A percentile compares a stretch with the other conserved stretches of the same genome.
phyloP scores from a whole-genome alignment of 2,329 filamentous ascomycete genomes.

The Pseudopithomyces maydicus region DNA sequence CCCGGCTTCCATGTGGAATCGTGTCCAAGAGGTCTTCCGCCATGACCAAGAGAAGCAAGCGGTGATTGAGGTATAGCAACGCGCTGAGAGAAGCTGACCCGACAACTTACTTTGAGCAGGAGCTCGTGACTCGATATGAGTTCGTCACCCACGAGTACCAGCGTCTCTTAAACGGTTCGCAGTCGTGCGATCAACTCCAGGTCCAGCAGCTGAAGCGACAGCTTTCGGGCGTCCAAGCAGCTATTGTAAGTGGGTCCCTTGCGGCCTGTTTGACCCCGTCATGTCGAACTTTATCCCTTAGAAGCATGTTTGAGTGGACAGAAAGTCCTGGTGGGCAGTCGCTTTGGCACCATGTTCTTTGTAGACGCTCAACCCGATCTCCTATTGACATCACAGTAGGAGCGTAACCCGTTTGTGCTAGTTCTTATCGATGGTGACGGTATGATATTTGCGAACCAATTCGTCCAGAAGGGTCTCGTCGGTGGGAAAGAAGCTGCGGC shows the following conservation, averaged over 20 bases:
- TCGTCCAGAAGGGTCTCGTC: slow-evolving; percentile 55
- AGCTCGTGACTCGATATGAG: slow-evolving; percentile 49
- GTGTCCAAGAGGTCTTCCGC: slow-evolving; percentile 36
- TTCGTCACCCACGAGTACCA: slow-evolving; percentile 40
- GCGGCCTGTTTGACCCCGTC: neutral
- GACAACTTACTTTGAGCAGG: slow-evolving; percentile 29
- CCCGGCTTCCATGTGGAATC: slow-evolving; percentile 28
- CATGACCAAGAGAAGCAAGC: slow-evolving; percentile 37
- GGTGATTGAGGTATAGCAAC: slow-evolving; percentile 35
- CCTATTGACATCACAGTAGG: slow-evolving; percentile 34
- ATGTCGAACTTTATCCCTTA: neutral
- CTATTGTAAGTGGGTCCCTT: slow-evolving; percentile 26
- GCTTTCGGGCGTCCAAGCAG: slow-evolving; percentile 19
- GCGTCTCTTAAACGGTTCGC: slow-evolving; percentile 8
- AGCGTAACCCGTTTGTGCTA: slow-evolving; percentile 59
- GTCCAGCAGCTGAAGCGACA: slow-evolving; percentile 27
- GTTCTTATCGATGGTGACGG: slow-evolving; percentile 62
- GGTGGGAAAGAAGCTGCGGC: slow-evolving; percentile 61
- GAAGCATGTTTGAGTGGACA: no score
- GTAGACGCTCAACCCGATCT: no score
- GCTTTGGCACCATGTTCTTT: no score
- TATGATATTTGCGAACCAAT: slow-evolving; percentile 60
- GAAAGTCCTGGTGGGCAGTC: no score
- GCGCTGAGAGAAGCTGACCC: neutral
- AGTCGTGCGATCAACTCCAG: slow-evolving; percentile 23